phyloP scores from a whole-genome alignment of 176 grass and related monocot genomes.

The Oryza glumipatula region DNA sequence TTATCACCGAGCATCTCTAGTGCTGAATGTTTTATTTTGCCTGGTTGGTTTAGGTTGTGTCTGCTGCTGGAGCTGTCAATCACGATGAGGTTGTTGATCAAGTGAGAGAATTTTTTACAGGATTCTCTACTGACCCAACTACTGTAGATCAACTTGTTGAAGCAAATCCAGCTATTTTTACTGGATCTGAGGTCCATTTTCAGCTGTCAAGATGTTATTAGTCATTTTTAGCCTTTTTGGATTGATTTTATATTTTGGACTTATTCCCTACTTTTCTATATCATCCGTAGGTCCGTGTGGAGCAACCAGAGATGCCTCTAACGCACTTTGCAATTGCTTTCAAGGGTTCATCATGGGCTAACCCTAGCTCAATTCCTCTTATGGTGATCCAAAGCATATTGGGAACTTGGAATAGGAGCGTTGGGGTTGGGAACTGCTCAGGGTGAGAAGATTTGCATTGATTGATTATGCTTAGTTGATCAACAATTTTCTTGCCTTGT shows the following conservation, averaged over 20 bases:
- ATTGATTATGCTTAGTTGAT: slow-evolving; percentile 5
- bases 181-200: slow-evolving; percentile 72
- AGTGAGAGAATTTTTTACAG: slow-evolving; percentile 76
- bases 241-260: slow-evolving; percentile 38
- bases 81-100: slow-evolving; percentile 88
- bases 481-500: slow-evolving; percentile 16
- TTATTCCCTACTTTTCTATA: slow-evolving; percentile 12
- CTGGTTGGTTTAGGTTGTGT: slow-evolving; percentile 73
- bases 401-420: slow-evolving; percentile 78
- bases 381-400: slow-evolving; percentile 96
- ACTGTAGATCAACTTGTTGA: slow-evolving; percentile 83
- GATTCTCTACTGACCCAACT: slow-evolving; percentile 82
- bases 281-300: slow-evolving; percentile 67
- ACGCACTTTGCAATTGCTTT: slow-evolving; percentile 87
- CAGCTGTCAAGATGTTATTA: slow-evolving; percentile 34
- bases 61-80: slow-evolving; percentile 81
- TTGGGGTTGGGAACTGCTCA: slow-evolving; percentile 77
- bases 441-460: slow-evolving; percentile 57
- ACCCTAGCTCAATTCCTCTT: slow-evolving; percentile 88
- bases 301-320: slow-evolving; percentile 57
- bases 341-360: slow-evolving; percentile 82
- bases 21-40: background rate
- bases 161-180: slow-evolving; percentile 83
- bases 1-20: background rate
- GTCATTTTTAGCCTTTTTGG: slow-evolving; percentile 28